These are phyloP conservation scores for Orbilia brochopaga DNA, from an alignment of 2,329 filamentous ascomycete species.

Conservation along the genomic window DNA sequence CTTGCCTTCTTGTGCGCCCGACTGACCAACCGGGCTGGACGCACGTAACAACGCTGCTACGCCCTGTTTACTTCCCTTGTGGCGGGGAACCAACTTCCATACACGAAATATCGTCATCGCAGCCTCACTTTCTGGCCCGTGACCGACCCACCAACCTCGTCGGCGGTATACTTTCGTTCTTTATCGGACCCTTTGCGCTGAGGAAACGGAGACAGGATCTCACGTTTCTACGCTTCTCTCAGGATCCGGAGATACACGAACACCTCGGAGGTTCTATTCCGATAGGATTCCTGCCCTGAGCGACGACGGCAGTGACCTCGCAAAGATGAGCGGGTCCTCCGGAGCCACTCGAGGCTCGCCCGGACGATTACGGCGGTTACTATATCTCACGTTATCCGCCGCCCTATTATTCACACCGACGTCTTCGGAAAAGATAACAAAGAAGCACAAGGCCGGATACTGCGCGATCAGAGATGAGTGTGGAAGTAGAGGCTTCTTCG, in stretches of 20 bases:
- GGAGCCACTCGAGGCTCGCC: conserved; percentile 40
- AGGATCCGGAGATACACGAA: not conserved
- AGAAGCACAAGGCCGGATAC: conserved; percentile 53
- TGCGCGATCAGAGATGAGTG: conserved; percentile 64
- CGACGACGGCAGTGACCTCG: conserved; percentile 25
- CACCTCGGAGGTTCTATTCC: conserved; percentile 1
- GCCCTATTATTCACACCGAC: conserved; percentile 22
- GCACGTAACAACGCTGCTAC: not conserved
- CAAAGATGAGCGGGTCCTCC: conserved; percentile 48
- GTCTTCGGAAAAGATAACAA: conserved; percentile 48
- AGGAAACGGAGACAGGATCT: not conserved
- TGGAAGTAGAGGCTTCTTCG: conserved; percentile 88
- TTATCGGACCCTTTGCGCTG: not conserved
- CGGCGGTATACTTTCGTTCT: not conserved
- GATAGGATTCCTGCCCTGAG: not conserved
- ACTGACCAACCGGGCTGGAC: not conserved
- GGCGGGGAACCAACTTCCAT: not conserved
- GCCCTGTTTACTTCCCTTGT: not conserved
- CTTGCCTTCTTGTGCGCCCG: not conserved
- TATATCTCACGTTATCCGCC: conserved; percentile 33
- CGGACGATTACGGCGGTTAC: conserved; percentile 47
- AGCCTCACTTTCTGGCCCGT: not conserved
- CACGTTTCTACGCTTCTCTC: not conserved
- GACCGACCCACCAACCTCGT: not conserved
- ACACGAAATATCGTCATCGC: not conserved